A percentile compares a stretch with the other conserved stretches of the same genome.
Evolutionary conservation across 2,329 filamentous ascomycete species (phyloP).

Genomic region (Sporothrix brunneoviolacea): DNA sequence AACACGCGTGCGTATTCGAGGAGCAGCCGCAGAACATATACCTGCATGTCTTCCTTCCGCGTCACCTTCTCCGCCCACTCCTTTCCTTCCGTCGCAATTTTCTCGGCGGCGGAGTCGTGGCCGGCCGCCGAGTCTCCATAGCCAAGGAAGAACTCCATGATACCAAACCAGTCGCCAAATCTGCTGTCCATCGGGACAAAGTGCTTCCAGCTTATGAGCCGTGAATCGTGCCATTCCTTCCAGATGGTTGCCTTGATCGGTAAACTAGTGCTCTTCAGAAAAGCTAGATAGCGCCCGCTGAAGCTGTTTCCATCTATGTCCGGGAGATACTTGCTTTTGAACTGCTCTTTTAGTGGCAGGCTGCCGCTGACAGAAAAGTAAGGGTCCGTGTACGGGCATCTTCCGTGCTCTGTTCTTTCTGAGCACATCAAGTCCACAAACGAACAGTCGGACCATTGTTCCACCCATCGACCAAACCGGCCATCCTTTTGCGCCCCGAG

Average conservation of each 20-base stretch:
- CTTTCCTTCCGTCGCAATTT: constrained; percentile 59
- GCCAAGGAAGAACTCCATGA: constrained; percentile 68
- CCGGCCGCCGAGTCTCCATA: constrained; percentile 36
- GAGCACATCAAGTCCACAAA: constrained; percentile 50
- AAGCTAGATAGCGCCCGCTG: constrained; percentile 61
- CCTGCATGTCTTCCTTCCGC: constrained; percentile 64
- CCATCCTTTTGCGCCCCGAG: constrained; percentile 39
- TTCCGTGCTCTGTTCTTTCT: constrained; percentile 3
- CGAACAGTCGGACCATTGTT: constrained; percentile 41
- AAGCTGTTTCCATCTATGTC: constrained; percentile 65
- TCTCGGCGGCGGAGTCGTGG: constrained; percentile 53
- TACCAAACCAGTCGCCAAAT: constrained; percentile 64
- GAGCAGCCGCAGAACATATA: constrained; percentile 60
- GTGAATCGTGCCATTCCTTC: constrained; percentile 72
- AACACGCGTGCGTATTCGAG: constrained; percentile 55
- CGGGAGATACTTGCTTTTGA: constrained; percentile 60
- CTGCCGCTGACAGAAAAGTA: constrained; percentile 36
- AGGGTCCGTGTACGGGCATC: constrained; percentile 43
- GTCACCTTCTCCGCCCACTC: constrained; percentile 63
- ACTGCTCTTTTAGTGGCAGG: constrained; percentile 45
- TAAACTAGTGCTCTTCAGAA: constrained; percentile 61
- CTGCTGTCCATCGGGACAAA: constrained; percentile 74
- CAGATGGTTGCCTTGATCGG: constrained; percentile 75
- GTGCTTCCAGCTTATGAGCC: constrained; percentile 70
- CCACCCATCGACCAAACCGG: constrained; percentile 44